A percentile compares a stretch with the other conserved stretches of the same genome.
phyloP scores from a whole-genome alignment of 306 rosid genomes.

The Acmispon strigosus region DNA sequence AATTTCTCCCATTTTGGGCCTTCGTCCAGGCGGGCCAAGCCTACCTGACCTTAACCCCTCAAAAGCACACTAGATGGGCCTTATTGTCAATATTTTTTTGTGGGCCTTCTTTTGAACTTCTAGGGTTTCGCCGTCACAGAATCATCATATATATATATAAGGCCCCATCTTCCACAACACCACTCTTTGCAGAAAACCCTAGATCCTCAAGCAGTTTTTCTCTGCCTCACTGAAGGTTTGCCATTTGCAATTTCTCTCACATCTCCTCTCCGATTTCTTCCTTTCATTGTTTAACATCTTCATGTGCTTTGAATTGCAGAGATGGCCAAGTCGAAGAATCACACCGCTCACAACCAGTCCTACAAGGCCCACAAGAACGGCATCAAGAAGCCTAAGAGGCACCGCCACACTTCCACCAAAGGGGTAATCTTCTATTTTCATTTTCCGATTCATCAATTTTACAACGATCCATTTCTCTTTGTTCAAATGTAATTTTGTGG shows the following conservation, averaged over 20 bases:
- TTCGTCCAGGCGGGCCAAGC: too few species aligned
- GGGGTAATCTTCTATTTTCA: conserved; percentile 37
- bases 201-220: background rate
- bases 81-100: too few species aligned
- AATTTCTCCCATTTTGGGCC: too few species aligned
- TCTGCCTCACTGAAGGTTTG: conserved; percentile 15
- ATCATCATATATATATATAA: conserved; percentile 20
- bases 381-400: conserved; percentile 92
- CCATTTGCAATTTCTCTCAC: background rate
- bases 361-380: conserved; percentile 97
- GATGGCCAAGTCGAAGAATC: conserved; percentile 99
- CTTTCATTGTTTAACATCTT: background rate
- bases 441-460: background rate
- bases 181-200: conserved; percentile 25
- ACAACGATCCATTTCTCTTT: background rate
- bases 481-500: background rate
- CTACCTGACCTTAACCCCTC: too few species aligned
- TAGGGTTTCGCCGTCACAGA: conserved; percentile 35
- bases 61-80: too few species aligned
- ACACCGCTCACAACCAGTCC: conserved; percentile 99
- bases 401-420: conserved; percentile 96
- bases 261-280: background rate
- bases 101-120: too few species aligned
- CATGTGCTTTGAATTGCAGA: conserved; percentile 27
- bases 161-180: background rate